phyloP scores from a whole-genome alignment of 495 filamentous ascomycete species.

The Penicillium canescens region DNA sequence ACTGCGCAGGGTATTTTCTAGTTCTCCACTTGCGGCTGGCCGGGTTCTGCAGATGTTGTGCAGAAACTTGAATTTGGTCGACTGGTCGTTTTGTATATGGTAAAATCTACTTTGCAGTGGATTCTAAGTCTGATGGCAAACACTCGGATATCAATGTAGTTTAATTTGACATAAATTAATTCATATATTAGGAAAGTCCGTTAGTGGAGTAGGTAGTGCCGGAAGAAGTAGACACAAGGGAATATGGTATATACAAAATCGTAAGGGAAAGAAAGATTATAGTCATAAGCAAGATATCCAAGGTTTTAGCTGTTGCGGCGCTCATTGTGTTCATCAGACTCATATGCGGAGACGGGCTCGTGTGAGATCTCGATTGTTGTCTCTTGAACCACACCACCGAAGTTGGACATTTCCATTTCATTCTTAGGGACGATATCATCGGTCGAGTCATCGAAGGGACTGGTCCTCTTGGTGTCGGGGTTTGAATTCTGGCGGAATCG shows the following conservation, averaged over 20 bases:
- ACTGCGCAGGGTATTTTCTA: background rate
- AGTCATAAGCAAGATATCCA: background rate
- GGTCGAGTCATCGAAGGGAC: slow-evolving; percentile 34
- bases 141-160: too few species aligned
- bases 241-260: background rate
- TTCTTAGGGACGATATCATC: slow-evolving; percentile 40
- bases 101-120: too few species aligned
- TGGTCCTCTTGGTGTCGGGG: slow-evolving; percentile 23
- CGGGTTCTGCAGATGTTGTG: background rate
- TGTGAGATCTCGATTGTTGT: slow-evolving; percentile 44
- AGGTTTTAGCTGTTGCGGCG: background rate
- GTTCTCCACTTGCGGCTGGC: background rate
- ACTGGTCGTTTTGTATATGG: background rate
- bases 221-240: background rate
- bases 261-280: background rate
- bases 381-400: slow-evolving; percentile 43
- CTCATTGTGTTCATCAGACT: slow-evolving; percentile 7
- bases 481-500: slow-evolving; percentile 25
- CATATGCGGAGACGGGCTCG: slow-evolving; percentile 28
- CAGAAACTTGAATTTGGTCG: background rate
- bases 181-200: background rate
- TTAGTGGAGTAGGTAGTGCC: background rate
- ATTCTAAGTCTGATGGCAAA: too few species aligned
- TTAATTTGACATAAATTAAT: background rate
- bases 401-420: slow-evolving; percentile 31